Percentiles rank a stretch among this genome's conserved stretches.
Evolutionary conservation across 352 stramenopile genomes (phyloP).

Genomic region (Globisporangium abappressorium): DNA sequence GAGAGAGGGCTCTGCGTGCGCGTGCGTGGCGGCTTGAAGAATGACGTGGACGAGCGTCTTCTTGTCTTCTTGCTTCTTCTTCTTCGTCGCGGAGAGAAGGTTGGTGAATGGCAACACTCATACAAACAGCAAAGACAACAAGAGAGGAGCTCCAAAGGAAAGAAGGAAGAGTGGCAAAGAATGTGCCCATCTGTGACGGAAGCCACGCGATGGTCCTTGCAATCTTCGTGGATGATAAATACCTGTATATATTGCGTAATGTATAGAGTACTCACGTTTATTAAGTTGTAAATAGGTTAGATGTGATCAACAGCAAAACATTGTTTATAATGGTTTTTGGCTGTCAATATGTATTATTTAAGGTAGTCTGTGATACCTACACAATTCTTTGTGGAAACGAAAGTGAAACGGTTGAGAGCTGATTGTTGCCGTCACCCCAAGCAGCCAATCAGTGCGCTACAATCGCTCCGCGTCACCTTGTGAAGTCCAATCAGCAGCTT

Average conservation of each 20-base stretch:
- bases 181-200: conserved; percentile 13
- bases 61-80: neutral
- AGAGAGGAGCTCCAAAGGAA: neutral
- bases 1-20: neutral
- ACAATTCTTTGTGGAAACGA: neutral
- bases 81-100: neutral
- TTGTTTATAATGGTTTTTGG: neutral
- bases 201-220: neutral
- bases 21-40: neutral
- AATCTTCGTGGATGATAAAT: neutral
- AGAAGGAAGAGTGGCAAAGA: neutral
- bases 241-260: neutral
- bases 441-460: neutral
- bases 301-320: neutral
- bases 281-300: too few species aligned
- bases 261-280: too few species aligned
- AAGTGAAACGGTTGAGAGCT: neutral
- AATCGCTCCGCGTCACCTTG: neutral
- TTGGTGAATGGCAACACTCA: neutral
- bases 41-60: neutral
- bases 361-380: neutral
- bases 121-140: conserved; percentile 3
- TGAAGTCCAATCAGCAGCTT: neutral
- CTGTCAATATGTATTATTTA: neutral
- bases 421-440: neutral